Percentiles rank a stretch among this genome's conserved stretches.
These are phyloP conservation scores for Aspergillus glaucus DNA, from an alignment of 2,329 filamentous ascomycete species.

Conservation along the genomic window DNA sequence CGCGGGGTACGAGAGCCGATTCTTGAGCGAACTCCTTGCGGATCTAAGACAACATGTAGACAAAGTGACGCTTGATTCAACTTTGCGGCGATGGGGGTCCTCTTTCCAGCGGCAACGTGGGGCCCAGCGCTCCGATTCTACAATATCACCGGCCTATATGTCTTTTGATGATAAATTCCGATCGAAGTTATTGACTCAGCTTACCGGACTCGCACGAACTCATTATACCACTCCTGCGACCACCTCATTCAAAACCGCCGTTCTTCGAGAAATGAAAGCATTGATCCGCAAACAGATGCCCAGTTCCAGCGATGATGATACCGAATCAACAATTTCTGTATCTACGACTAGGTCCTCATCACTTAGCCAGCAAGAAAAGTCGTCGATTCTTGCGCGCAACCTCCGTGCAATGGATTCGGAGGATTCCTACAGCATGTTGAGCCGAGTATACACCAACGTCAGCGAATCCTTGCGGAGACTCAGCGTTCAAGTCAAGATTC, in stretches of 20 bases:
- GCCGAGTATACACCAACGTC: slow-evolving; percentile 77
- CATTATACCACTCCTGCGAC: slow-evolving; percentile 75
- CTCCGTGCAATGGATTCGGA: slow-evolving; percentile 73
- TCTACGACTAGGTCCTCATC: slow-evolving; percentile 69
- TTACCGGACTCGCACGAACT: slow-evolving; percentile 75
- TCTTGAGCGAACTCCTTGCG: slow-evolving; percentile 67
- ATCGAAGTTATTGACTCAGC: slow-evolving; percentile 59
- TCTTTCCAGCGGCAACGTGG: slow-evolving; percentile 68
- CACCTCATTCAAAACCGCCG: slow-evolving; percentile 74
- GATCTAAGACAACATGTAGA: slow-evolving; percentile 79
- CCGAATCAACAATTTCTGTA: slow-evolving; percentile 77
- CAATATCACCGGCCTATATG: slow-evolving; percentile 72
- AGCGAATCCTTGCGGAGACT: slow-evolving; percentile 80
- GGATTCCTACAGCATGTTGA: slow-evolving; percentile 77
- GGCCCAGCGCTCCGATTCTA: slow-evolving; percentile 59
- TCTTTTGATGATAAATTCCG: slow-evolving; percentile 65
- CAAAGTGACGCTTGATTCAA: slow-evolving; percentile 62
- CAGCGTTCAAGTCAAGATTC: slow-evolving; percentile 84
- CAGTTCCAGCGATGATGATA: slow-evolving; percentile 90
- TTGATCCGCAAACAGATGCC: slow-evolving; percentile 80
- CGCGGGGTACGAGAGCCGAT: slow-evolving; percentile 75
- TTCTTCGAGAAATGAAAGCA: slow-evolving; percentile 77
- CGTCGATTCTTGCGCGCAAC: slow-evolving; percentile 79
- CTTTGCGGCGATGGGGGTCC: slow-evolving; percentile 77
- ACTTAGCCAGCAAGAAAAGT: slow-evolving; percentile 79